Conservation (phyloP, 2,329 filamentous ascomycete genomes). For the Helminthosporium solani region DNA sequence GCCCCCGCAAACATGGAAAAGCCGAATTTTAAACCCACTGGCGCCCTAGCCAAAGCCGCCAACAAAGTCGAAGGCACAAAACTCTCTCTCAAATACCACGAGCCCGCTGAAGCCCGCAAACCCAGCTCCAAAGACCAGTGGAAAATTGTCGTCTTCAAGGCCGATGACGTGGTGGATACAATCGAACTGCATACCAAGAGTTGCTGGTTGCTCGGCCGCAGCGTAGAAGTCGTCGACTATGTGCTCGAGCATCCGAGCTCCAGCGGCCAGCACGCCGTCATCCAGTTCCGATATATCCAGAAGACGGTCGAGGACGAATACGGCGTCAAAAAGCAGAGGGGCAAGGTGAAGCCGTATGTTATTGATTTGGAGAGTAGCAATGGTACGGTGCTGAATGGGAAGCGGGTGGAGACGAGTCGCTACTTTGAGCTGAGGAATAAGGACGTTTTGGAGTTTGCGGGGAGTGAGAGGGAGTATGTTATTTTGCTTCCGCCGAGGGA, state of each 20-base stretch:
- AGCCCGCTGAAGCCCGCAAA: conserved; percentile 89
- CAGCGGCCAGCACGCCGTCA: conserved; percentile 91
- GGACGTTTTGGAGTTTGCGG: conserved; percentile 85
- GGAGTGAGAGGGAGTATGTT: conserved; percentile 92
- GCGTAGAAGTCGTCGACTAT: conserved; percentile 77
- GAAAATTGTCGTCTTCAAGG: conserved; percentile 94
- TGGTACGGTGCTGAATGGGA: conserved; percentile 79
- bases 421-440: conserved; percentile 86
- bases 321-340: conserved; percentile 49
- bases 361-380: conserved; percentile 94
- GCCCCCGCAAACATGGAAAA: conserved; percentile 68
- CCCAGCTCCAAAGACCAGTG: conserved; percentile 75
- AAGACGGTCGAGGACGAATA: conserved; percentile 82
- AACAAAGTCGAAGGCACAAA: conserved; percentile 76
- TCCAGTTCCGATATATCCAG: conserved; percentile 86
- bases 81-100: conserved; percentile 91
- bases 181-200: conserved; percentile 73
- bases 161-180: conserved; percentile 74
- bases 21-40: conserved; percentile 80
- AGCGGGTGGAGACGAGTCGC: conserved; percentile 69
- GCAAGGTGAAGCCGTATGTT: conserved; percentile 70
- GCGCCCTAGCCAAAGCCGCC: conserved; percentile 81
- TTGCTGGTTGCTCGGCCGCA: conserved; percentile 89
- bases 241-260: conserved; percentile 85
- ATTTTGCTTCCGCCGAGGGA: conserved; percentile 68